Evolutionary conservation across 805 yeast genomes (phyloP).

Genomic region (Kazachstania africana): DNA sequence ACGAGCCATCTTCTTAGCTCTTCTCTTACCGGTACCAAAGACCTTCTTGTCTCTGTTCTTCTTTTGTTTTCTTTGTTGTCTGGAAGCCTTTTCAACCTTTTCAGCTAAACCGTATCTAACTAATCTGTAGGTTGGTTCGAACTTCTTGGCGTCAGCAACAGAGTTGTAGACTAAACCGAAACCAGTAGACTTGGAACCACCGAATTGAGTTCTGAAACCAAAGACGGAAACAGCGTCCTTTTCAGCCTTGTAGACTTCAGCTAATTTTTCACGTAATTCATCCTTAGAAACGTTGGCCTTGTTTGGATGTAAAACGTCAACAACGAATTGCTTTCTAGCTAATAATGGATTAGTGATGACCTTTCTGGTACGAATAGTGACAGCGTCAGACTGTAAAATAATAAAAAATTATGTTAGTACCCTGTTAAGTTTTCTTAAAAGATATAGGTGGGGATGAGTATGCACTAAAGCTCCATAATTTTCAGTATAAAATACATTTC

Average conservation of each 20-base stretch:
- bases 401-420: too few relatives aligned
- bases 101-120: constrained; percentile 97
- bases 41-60: constrained; percentile 99
- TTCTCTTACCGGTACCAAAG: constrained; percentile 95
- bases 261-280: constrained; percentile 91
- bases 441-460: too few relatives aligned
- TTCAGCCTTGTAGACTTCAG: constrained; percentile 81
- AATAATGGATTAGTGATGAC: constrained; percentile 98
- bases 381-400: constrained; percentile 80
- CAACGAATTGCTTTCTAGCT: constrained; percentile 98
- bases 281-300: constrained; percentile 98
- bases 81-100: constrained; percentile 93
- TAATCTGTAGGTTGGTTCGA: constrained; percentile 98
- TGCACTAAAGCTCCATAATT: too few relatives aligned
- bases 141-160: constrained; percentile 92
- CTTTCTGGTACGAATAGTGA: constrained; percentile 98
- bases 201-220: constrained; percentile 98
- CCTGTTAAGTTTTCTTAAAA: too few relatives aligned
- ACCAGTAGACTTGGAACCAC: constrained; percentile 99
- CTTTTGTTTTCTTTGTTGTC: constrained; percentile 99
- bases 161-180: constrained; percentile 98
- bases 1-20: constrained; percentile 85
- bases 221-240: constrained; percentile 93
- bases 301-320: constrained; percentile 99
- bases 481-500: too few relatives aligned